Percentiles rank a stretch among this genome's conserved stretches.
These are phyloP conservation scores for Suhomyces bolitotheri DNA, from an alignment of 1,139 yeast genomes.

Conservation along the genomic window DNA sequence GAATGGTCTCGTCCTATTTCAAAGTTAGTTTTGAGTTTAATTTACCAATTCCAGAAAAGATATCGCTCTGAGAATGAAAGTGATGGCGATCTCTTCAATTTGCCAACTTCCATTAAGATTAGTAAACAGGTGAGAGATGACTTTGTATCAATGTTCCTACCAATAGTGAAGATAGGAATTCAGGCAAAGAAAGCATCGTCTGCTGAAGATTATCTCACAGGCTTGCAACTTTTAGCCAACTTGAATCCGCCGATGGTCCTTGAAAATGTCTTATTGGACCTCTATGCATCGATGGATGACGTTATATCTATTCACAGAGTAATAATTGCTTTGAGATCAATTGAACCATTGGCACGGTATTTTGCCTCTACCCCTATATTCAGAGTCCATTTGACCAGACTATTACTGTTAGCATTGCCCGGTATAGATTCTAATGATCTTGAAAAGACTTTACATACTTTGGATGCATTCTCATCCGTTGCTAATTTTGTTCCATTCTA, in stretches of 20 bases:
- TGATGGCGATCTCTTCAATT: slow-evolving; percentile 39
- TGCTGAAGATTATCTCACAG: slow-evolving; percentile 58
- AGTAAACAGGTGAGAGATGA: slow-evolving; percentile 40
- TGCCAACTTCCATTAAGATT: slow-evolving; percentile 52
- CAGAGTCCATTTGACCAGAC: slow-evolving; percentile 76
- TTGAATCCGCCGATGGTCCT: slow-evolving; percentile 62
- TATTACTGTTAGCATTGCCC: slow-evolving; percentile 67
- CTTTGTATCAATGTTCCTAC: slow-evolving; percentile 59
- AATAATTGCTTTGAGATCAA: slow-evolving; percentile 65
- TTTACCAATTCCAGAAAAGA: slow-evolving; percentile 61
- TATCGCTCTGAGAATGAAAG: slow-evolving; percentile 46
- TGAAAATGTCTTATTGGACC: slow-evolving; percentile 67
- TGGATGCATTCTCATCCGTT: slow-evolving; percentile 70
- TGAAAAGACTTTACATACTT: slow-evolving; percentile 66
- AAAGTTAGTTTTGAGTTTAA: slow-evolving; percentile 56
- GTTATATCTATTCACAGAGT: slow-evolving; percentile 84
- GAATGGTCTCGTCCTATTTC: slow-evolving; percentile 78
- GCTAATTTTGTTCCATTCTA: slow-evolving; percentile 74
- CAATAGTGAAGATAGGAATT: slow-evolving; percentile 67
- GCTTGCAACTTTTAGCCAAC: slow-evolving; percentile 65
- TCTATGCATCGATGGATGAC: slow-evolving; percentile 81
- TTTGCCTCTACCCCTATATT: slow-evolving; percentile 66
- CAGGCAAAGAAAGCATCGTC: slow-evolving; percentile 70
- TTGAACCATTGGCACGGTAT: slow-evolving; percentile 66
- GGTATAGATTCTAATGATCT: slow-evolving; percentile 91